phyloP scores from a whole-genome alignment of 192 early-diverging fungal species.

The Thamnidium elegans region DNA sequence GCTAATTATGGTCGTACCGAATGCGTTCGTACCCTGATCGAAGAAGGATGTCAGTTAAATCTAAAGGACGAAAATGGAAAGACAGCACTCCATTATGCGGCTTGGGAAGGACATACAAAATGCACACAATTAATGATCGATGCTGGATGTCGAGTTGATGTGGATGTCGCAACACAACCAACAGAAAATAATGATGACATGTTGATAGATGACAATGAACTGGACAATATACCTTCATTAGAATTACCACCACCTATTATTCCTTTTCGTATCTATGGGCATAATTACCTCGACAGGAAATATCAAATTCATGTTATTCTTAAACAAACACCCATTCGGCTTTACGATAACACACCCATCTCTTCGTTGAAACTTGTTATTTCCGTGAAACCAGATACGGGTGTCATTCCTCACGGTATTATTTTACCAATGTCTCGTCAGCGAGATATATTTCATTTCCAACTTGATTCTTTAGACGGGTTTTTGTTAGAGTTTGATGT shows the following conservation, averaged over 20 bases:
- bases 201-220: slow-evolving; percentile 61
- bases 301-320: slow-evolving; percentile 78
- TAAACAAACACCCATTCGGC: slow-evolving; percentile 47
- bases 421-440: slow-evolving; percentile 86
- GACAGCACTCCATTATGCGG: slow-evolving; percentile 84
- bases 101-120: slow-evolving; percentile 83
- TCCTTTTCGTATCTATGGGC: slow-evolving; percentile 96
- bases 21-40: slow-evolving; percentile 74
- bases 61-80: slow-evolving; percentile 80
- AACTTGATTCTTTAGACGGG: slow-evolving; percentile 64
- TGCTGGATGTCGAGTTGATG: slow-evolving; percentile 43
- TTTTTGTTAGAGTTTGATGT: slow-evolving; percentile 92
- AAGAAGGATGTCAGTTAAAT: slow-evolving; percentile 68
- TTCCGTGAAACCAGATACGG: slow-evolving; percentile 78
- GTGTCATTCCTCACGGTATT: slow-evolving; percentile 83
- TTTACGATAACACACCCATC: slow-evolving; percentile 60
- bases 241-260: slow-evolving; percentile 95
- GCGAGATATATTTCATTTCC: slow-evolving; percentile 75
- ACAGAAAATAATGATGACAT: slow-evolving; percentile 47
- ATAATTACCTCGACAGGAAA: slow-evolving; percentile 92
- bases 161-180: background rate
- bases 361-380: slow-evolving; percentile 85
- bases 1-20: slow-evolving; percentile 83
- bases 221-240: slow-evolving; percentile 88
- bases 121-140: slow-evolving; percentile 74